Evolutionary conservation across 1,139 yeast genomes (phyloP), one percentile per base, ranked within the genome.

Genomic region (Candida freyschussii): DNA sequence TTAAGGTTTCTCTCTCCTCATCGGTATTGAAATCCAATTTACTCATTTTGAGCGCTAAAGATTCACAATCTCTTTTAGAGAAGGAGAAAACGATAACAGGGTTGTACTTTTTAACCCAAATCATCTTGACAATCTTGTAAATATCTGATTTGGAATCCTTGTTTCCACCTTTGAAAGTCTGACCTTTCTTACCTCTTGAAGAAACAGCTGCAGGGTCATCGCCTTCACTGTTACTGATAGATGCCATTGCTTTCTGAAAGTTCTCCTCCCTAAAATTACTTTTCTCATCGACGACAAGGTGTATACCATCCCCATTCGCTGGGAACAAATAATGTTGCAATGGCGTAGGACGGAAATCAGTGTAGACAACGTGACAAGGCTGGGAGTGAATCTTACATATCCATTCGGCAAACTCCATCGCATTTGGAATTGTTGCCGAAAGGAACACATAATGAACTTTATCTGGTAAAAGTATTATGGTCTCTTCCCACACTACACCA

Each of bases 401-500:
- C 99, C 99, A 91, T 53, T 89, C 95, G 8, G 98, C 98, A 66
- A 91, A 91, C 56, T 91, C 96, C 82, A 86, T 83, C 5, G 98
- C 96, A 57, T 91, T 91, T 23, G 99, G 98, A 44, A 91, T 93
- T 3, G 99, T 91, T 31, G 99, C 99, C 11, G 96, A 87, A 45
- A 87, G 66, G 48, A 87, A 79, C 13, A 82, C 91, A 52, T 81
- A 80, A 49, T 78, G 84, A 26, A 93, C 96, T 62, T 91, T 93
- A 52, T 89, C 96, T 3, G 99, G 99, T 35, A 91, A 69, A 63
- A 91, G 71, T 43, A 91, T 91, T 46, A 91, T 91, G 14, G 96
- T 93, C 62, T 91, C 99, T 65, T 91, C 99, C 99, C 99, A 91
- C 23, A 91, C 98, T 28, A 91, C 99, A 56, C 99, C 99, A 63